Base-by-base conservation (phyloP, 73 alveolate genomes). In the Stentor roeselii region DNA sequence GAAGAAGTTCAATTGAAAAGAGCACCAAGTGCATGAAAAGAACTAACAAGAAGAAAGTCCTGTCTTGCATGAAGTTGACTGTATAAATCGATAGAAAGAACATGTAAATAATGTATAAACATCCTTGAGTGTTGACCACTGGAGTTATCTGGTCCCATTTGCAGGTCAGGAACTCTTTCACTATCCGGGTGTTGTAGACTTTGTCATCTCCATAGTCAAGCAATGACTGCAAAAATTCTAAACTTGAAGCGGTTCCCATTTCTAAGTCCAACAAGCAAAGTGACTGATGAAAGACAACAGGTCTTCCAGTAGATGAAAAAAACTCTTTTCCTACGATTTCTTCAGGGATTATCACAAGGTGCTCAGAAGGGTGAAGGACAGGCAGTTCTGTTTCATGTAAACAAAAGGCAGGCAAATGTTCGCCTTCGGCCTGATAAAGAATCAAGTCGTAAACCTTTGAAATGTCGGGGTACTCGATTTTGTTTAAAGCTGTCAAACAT, bases 221-320 rank as follows among this genome's bases (percentile, higher is more conserved):
- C 42, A 67, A 2, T 30, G 80, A 67, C 41, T 67, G 50, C 0
- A 67, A 21, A 40, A 67, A 67, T n/a, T 67, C 37, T 67, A 50
- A 50, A 32, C 80, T 67, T 67, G 15, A 36, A 27, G 21, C 42
- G 37, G 41, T 67, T 0, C 80, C 80, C 21, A 32, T 36, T 2
- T 21, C 37, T 27, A 67, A 30, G 41, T 67, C 37, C 11, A 67
- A 34, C 0, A 32, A 32, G 11, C n/a, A 21, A 0, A 67, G 41
- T 27, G 80, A 67, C 21, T 67, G 80, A 36, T 50, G 67, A 50
- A 50, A 50, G 6, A 50, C 67, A 11, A 50, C 67, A 50, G 67
- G 67, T 50, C 67, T 6, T 6, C 67, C 67, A 11, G 67, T 50
- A 50, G 30, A 11, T 11, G 67, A 50, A 50, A 50, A 50, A 50